Evolutionary conservation across 176 grass and related monocot genomes (phyloP).

Genomic region (Leersia perrieri): DNA sequence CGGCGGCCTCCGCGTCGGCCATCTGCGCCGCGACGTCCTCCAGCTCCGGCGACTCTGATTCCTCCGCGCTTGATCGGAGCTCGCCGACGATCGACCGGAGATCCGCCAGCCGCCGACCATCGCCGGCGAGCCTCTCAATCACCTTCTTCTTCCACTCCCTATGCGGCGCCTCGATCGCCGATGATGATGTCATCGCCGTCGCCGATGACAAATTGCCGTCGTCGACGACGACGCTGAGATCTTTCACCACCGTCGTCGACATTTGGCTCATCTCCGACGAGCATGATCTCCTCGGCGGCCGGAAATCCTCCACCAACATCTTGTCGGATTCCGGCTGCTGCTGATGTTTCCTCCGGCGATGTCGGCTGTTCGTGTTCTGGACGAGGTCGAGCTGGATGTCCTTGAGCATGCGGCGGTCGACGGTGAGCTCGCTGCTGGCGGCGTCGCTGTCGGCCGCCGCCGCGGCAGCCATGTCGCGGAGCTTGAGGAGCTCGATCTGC

Average conservation of each 20-base stretch:
- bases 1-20: slow-evolving; percentile 59
- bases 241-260: slow-evolving; percentile 70
- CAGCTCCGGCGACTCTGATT: slow-evolving; percentile 45
- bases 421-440: slow-evolving; percentile 46
- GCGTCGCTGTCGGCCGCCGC: slow-evolving; percentile 47
- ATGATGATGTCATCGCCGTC: no score
- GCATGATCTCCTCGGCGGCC: slow-evolving; percentile 34
- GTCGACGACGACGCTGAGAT: slow-evolving; percentile 73
- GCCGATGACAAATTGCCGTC: no score
- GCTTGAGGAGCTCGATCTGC: slow-evolving; percentile 74
- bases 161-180: slow-evolving; percentile 26
- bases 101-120: slow-evolving; percentile 59
- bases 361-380: slow-evolving; percentile 26
- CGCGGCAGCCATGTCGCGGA: slow-evolving; percentile 67
- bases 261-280: slow-evolving; percentile 33
- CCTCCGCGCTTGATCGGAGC: slow-evolving; percentile 51
- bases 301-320: slow-evolving; percentile 32
- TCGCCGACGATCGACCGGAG: slow-evolving; percentile 64
- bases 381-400: slow-evolving; percentile 93
- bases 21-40: slow-evolving; percentile 60
- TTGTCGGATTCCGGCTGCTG: slow-evolving; percentile 32
- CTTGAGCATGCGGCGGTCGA: slow-evolving; percentile 67
- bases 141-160: slow-evolving; percentile 82
- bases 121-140: slow-evolving; percentile 57
- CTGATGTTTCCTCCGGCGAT: no score